A percentile compares a stretch with the other conserved stretches of the same genome.
phyloP scores from a whole-genome alignment of 768 basidiomycete species.

The Tricholomella constricta region DNA sequence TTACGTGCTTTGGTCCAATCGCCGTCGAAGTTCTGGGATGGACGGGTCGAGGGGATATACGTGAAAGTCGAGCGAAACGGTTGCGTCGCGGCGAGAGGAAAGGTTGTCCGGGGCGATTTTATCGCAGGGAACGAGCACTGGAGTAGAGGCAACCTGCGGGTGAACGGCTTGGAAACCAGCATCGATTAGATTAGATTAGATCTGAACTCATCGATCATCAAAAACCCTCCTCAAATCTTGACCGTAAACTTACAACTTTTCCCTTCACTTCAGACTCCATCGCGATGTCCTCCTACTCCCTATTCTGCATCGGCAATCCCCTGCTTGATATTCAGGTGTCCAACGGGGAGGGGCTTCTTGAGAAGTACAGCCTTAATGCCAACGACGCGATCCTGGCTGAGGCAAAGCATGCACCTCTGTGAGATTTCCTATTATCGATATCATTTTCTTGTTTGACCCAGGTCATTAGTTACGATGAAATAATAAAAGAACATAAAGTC shows the following conservation, averaged over 20 bases:
- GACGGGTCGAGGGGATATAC: conserved; percentile 57
- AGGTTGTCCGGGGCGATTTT: conserved; percentile 62
- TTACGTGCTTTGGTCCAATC: conserved; percentile 48
- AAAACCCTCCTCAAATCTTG: not conserved
- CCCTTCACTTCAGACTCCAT: not conserved
- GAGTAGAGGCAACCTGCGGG: conserved; percentile 42
- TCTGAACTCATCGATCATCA: conserved; percentile 13
- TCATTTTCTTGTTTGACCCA: conserved; percentile 2
- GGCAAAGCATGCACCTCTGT: conserved; percentile 89
- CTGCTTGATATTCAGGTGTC: conserved; percentile 94
- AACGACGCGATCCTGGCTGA: conserved; percentile 97
- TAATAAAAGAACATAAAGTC: conserved; percentile 72
- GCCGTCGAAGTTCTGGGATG: conserved; percentile 46
- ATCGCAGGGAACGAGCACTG: conserved; percentile 67
- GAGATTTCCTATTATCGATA: conserved; percentile 23
- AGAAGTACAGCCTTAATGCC: conserved; percentile 88
- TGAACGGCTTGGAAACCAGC: conserved; percentile 33
- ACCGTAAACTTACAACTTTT: conserved; percentile 8
- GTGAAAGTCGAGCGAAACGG: conserved; percentile 51
- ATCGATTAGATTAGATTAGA: conserved; percentile 30
- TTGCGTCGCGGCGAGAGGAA: conserved; percentile 45
- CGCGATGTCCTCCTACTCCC: conserved; percentile 53
- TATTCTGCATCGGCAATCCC: conserved; percentile 95
- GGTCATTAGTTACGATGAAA: conserved; percentile 77
- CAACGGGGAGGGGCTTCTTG: conserved; percentile 78